Percentiles rank a stretch among this genome's conserved stretches.
Evolutionary conservation across 352 stramenopile genomes (phyloP).

Genomic region (Peronospora destructor): DNA sequence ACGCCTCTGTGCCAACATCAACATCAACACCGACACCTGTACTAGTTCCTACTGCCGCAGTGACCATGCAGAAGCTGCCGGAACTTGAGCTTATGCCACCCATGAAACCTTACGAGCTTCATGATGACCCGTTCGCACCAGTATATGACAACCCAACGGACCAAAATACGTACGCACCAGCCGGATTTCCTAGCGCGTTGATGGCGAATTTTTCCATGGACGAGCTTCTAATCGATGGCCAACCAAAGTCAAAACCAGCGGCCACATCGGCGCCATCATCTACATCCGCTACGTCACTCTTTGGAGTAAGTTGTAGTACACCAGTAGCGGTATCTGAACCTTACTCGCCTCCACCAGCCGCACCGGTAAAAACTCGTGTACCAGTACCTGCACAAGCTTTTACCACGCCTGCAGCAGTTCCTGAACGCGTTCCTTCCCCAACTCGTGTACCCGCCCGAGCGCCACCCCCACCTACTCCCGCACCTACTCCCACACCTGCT

Average conservation of each 20-base stretch:
- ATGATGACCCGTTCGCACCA: constrained; percentile 27
- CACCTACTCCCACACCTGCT: neutral
- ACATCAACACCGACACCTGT: constrained; percentile 3
- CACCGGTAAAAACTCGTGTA: constrained; percentile 9
- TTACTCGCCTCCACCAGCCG: constrained; percentile 6
- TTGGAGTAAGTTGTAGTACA: constrained; percentile 17
- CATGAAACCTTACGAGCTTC: constrained; percentile 33
- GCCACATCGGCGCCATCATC: constrained; percentile 9
- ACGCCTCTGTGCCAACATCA: constrained; percentile 1
- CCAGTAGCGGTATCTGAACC: constrained; percentile 6
- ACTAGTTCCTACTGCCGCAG: constrained; percentile 9
- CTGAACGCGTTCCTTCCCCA: constrained; percentile 1
- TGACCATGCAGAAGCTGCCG: constrained; percentile 20
- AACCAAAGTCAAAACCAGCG: constrained; percentile 13
- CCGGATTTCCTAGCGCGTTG: constrained; percentile 31
- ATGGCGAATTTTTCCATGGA: constrained; percentile 45
- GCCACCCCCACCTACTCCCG: constrained; percentile 17
- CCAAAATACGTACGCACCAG: constrained; percentile 8
- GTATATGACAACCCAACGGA: constrained; percentile 15
- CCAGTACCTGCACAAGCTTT: constrained; percentile 7
- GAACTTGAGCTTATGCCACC: constrained; percentile 23
- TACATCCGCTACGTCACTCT: constrained; percentile 24
- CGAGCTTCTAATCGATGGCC: constrained; percentile 31
- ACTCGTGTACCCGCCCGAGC: constrained; percentile 6
- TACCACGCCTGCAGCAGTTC: constrained; percentile 9